Base-by-base conservation (phyloP, 495 filamentous ascomycete genomes). In the Talaromyces wortmannii region DNA sequence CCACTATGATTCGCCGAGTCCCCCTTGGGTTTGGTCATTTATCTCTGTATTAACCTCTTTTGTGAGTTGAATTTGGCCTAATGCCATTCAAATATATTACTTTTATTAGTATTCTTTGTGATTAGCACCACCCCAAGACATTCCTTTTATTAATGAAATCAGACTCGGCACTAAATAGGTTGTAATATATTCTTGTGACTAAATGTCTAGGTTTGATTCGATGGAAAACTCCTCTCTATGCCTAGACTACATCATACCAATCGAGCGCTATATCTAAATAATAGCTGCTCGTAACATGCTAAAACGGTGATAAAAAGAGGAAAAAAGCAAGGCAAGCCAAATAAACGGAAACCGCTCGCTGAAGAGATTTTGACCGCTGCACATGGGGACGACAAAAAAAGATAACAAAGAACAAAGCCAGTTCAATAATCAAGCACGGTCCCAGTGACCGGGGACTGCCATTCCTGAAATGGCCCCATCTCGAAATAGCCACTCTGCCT, bases 401-500 rank as follows among this genome's bases (percentile, higher is more conserved):
- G 33, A 23, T 1, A 23, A 4, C 23, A 23, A 23, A 23, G 23
- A 23, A 23, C 23, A 23, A 23, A 23, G 23, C 23, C 23, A 23
- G 4, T 23, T 23, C 23, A 23, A 0, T 53, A 4, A 0, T 53
- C 43, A 53, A 53, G 45, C 52, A 12, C 29, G 17, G 31, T 32
- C 45, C 52, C 52, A 53, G 31, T 42, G 40, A 8, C 15, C 32
- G 12, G 31, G 36, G 23, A 8, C 15, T 31, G 12, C 23, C 50
- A 15, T 17, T 6, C 48, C 48, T 18, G 50, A 52, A 43, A 42
- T 40, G 18, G 50, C 52, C 30, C 12, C 36, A 49, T 86, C 85
- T 16, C 86, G 85, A 72, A 95, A 96, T 45, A 95, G 73, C 69
- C 83, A 84, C 17, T 86, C 89, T 45, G 91, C 91, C 66, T 96